Evolutionary conservation across 2,329 filamentous ascomycete genomes (phyloP).

Genomic region (Metarhizium guizhouense): DNA sequence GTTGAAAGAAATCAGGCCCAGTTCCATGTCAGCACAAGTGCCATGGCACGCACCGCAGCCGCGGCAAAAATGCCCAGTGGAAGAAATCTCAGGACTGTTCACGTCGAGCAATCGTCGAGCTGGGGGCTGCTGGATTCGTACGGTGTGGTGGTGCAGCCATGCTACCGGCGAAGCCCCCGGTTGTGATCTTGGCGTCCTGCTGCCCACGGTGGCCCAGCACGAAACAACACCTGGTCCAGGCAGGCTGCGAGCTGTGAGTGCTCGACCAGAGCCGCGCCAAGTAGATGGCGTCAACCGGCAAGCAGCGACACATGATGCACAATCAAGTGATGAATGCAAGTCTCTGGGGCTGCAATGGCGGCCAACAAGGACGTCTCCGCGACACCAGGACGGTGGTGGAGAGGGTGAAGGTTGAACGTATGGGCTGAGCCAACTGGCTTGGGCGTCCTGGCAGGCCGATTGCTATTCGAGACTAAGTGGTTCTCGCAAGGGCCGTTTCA

Average conservation of each 20-base stretch:
- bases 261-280: neutral
- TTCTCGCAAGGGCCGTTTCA: constrained; percentile 4
- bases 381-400: neutral
- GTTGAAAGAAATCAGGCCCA: neutral
- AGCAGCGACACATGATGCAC: neutral
- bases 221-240: neutral
- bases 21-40: neutral
- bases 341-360: neutral
- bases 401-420: neutral
- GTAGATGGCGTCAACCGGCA: neutral
- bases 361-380: neutral
- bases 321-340: neutral
- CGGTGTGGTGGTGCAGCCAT: neutral
- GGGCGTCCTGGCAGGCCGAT: neutral
- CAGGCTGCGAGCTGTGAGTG: neutral
- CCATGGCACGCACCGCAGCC: neutral
- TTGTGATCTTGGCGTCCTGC: neutral
- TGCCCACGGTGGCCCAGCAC: neutral
- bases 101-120: neutral
- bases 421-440: neutral
- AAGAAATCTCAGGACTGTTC: neutral
- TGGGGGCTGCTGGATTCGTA: neutral
- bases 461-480: neutral
- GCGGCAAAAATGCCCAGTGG: neutral
- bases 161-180: neutral